Percentiles rank a stretch among this genome's conserved stretches.
phyloP scores from a whole-genome alignment of 2,329 filamentous ascomycete genomes.

The Albophoma yamanashiensis region DNA sequence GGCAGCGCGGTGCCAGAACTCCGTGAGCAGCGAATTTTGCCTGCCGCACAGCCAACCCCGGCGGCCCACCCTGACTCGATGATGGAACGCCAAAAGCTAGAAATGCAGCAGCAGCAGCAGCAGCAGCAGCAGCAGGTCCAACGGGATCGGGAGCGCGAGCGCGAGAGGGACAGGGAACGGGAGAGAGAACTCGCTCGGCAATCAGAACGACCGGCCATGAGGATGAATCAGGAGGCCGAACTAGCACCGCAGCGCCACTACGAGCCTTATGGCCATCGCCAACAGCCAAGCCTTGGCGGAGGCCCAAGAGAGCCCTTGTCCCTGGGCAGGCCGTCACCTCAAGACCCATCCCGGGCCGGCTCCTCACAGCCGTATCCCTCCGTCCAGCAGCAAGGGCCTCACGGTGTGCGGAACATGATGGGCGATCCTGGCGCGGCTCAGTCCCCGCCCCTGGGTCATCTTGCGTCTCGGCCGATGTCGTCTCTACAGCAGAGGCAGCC shows the following conservation, averaged over 20 bases:
- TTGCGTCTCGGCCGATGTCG: constrained; percentile 25
- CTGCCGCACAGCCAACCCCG: constrained; percentile 23
- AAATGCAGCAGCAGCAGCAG: constrained; percentile 12
- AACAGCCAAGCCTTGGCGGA: constrained; percentile 25
- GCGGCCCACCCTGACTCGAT: constrained; percentile 21
- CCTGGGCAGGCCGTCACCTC: constrained; percentile 24
- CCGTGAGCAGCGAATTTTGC: constrained; percentile 21
- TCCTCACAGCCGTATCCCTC: constrained; percentile 19
- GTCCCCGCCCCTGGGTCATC: constrained; percentile 28
- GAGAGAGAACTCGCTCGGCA: constrained; percentile 18
- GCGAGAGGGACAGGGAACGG: constrained; percentile 11
- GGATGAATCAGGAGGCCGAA: constrained; percentile 41
- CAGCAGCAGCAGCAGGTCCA: constrained; percentile 9
- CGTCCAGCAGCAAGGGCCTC: constrained; percentile 25
- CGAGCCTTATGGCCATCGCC: constrained; percentile 31
- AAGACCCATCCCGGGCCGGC: constrained; percentile 32
- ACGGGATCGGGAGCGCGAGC: constrained; percentile 9
- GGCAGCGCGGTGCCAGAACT: constrained; percentile 20
- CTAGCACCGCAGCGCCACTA: constrained; percentile 27
- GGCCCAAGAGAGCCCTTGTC: constrained; percentile 29
- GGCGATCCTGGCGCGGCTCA: constrained; percentile 25
- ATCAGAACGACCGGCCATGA: constrained; percentile 18
- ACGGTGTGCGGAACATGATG: constrained; percentile 28
- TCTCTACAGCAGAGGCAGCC: constrained; percentile 23
- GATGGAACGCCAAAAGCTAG: constrained; percentile 20